phyloP scores from a whole-genome alignment of 2,329 filamentous ascomycete species.

The Sporothrix schenckii region DNA sequence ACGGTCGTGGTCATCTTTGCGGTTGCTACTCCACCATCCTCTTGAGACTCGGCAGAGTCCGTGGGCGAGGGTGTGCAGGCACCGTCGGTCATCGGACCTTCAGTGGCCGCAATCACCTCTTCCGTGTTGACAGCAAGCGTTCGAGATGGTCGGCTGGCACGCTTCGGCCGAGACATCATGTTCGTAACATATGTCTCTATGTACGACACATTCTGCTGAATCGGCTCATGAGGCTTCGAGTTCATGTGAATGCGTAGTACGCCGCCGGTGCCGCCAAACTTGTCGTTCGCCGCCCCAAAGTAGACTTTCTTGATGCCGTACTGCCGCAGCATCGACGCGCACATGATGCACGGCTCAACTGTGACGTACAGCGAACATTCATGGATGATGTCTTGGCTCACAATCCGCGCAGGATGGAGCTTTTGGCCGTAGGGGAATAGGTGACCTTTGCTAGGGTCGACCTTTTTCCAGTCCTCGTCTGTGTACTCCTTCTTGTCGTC shows the following conservation, averaged over 20 bases:
- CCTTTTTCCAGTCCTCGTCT: slow-evolving; percentile 54
- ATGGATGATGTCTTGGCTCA: slow-evolving; percentile 69
- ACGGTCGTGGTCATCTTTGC: slow-evolving; percentile 18
- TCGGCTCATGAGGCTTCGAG: slow-evolving; percentile 48
- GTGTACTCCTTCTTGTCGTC: slow-evolving; percentile 39
- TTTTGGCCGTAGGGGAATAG: slow-evolving; percentile 66
- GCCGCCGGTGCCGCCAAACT: slow-evolving; percentile 93
- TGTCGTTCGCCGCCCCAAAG: slow-evolving; percentile 93
- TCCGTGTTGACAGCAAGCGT: slow-evolving; percentile 5
- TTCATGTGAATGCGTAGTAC: slow-evolving; percentile 82
- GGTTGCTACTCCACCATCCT: neutral
- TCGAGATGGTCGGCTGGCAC: slow-evolving; percentile 22
- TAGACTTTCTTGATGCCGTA: slow-evolving; percentile 86
- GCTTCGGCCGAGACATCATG: slow-evolving; percentile 35
- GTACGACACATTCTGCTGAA: slow-evolving; percentile 33
- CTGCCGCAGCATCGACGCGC: slow-evolving; percentile 87
- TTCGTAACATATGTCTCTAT: slow-evolving; percentile 37
- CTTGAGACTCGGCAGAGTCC: slow-evolving; percentile 15
- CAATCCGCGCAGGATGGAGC: slow-evolving; percentile 56
- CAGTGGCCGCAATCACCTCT: neutral
- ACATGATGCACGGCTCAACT: slow-evolving; percentile 99
- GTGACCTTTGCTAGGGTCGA: slow-evolving; percentile 59
- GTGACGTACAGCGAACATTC: slow-evolving; percentile 88
- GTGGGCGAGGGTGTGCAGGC: slow-evolving; percentile 24
- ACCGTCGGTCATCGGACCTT: slow-evolving; percentile 3